Conservation (phyloP, 129 eudicot genomes). For the Arctium lappa region DNA sequence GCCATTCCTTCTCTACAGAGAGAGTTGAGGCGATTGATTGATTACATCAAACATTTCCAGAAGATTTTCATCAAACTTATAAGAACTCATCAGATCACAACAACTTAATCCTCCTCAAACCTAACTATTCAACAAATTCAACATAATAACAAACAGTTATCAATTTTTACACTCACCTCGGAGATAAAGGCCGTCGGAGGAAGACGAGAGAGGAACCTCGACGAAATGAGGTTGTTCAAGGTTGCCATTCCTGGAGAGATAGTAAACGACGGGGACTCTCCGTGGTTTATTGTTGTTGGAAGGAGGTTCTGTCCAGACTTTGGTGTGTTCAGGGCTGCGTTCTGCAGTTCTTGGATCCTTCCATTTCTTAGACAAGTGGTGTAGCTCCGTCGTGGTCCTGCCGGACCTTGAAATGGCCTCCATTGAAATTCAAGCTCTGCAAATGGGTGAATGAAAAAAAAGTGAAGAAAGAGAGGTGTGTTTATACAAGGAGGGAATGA, state of each 20-base stretch:
- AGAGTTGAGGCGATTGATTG: neutral
- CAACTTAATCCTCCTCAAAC: neutral
- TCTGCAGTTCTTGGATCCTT: conserved; percentile 36
- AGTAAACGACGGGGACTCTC: conserved; percentile 40
- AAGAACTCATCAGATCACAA: neutral
- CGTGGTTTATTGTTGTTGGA: conserved; percentile 13
- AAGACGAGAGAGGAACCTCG: conserved; percentile 35
- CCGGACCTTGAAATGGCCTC: conserved; percentile 25
- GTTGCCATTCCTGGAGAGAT: conserved; percentile 33
- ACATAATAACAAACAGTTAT: neutral
- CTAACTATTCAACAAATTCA: neutral
- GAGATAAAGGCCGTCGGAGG: conserved; percentile 37
- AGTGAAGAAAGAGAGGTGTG: conserved; percentile 14
- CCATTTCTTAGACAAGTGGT: conserved; percentile 34
- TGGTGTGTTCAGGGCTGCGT: conserved; percentile 63
- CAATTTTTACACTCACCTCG: conserved; percentile 19
- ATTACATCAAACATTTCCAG: neutral
- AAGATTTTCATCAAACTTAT: neutral
- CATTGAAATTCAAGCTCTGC: neutral
- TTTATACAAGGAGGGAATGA: conserved; percentile 28
- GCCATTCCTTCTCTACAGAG: neutral
- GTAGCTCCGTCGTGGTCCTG: conserved; percentile 30
- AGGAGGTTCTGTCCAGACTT: conserved; percentile 63
- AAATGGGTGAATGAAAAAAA: neutral
- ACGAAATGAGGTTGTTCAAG: conserved; percentile 43